phyloP scores from a whole-genome alignment of 1,284 basidiomycete species.

The Cystobasidium pallidum region DNA sequence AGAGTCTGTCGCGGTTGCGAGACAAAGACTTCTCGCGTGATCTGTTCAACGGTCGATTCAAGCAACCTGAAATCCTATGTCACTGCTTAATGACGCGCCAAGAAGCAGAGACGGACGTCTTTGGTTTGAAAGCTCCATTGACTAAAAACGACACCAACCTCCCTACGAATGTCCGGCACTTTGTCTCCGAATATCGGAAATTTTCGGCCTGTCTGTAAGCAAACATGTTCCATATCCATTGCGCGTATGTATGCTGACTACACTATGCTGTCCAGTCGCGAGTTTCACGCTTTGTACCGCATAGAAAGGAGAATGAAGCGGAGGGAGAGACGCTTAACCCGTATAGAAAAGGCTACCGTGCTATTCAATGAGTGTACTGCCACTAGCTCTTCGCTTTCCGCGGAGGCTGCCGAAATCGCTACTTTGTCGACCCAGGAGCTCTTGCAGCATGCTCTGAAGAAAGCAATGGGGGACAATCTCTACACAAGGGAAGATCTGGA shows the following conservation, averaged over 20 bases:
- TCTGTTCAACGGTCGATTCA: neutral
- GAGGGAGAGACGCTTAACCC: conserved; percentile 16
- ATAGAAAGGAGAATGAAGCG: conserved; percentile 17
- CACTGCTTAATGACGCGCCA: conserved; percentile 3
- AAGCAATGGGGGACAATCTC: conserved; percentile 26
- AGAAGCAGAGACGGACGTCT: conserved; percentile 13
- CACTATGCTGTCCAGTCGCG: neutral
- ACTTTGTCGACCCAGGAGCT: conserved; percentile 35
- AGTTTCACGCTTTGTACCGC: conserved; percentile 10
- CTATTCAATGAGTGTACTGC: neutral
- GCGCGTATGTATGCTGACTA: neutral
- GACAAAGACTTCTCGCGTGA: neutral
- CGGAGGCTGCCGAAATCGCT: conserved; percentile 16
- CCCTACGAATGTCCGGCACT: neutral
- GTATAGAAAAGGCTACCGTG: conserved; percentile 20
- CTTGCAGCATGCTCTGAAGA: conserved; percentile 13
- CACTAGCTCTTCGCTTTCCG: neutral
- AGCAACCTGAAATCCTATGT: conserved; percentile 4
- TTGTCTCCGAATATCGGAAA: conserved; percentile 1
- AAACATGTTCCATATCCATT: too few species aligned
- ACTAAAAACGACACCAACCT: conserved; percentile 1
- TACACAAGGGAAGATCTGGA: conserved; percentile 27
- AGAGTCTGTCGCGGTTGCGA: conserved; percentile 1
- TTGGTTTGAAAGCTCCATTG: neutral
- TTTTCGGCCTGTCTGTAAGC: conserved; percentile 4